Conservation (phyloP, 306 rosid genomes). For the Medicago ruthenica region DNA sequence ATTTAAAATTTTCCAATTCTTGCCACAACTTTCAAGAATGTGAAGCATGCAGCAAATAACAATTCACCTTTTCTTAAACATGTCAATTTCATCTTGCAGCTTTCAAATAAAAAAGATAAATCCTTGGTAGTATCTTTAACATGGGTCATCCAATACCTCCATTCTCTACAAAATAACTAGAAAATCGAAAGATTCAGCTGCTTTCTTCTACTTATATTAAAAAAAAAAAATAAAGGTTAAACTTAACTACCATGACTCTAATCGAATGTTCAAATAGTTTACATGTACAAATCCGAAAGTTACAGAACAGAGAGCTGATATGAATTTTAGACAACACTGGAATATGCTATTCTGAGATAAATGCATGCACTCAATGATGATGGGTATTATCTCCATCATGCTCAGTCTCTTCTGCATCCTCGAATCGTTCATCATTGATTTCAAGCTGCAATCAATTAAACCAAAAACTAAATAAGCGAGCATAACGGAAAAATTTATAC, state of each 20-base stretch:
- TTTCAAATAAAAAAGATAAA: neutral
- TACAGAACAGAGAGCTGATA: conserved; percentile 16
- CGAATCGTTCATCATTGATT: conserved; percentile 79
- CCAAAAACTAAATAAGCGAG: conserved; percentile 9
- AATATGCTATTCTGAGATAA: conserved; percentile 24
- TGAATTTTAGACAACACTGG: conserved; percentile 10
- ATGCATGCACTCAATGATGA: conserved; percentile 44
- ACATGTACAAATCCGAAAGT: conserved; percentile 18
- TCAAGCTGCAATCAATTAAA: conserved; percentile 66
- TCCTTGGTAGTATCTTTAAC: neutral
- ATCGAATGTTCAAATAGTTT: too few species aligned
- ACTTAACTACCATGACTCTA: neutral
- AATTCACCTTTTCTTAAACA: neutral
- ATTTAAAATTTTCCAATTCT: neutral
- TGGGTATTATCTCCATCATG: conserved; percentile 50
- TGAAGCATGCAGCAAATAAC: neutral
- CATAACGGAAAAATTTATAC: neutral
- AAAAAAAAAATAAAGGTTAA: neutral
- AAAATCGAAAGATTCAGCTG: neutral
- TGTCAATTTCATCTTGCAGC: neutral
- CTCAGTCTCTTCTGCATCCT: conserved; percentile 88
- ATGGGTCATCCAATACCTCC: neutral
- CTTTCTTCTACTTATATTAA: neutral
- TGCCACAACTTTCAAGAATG: neutral
- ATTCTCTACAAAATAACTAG: neutral